Base-by-base conservation (phyloP, 768 basidiomycete genomes). In the Gyrodon lividus region DNA sequence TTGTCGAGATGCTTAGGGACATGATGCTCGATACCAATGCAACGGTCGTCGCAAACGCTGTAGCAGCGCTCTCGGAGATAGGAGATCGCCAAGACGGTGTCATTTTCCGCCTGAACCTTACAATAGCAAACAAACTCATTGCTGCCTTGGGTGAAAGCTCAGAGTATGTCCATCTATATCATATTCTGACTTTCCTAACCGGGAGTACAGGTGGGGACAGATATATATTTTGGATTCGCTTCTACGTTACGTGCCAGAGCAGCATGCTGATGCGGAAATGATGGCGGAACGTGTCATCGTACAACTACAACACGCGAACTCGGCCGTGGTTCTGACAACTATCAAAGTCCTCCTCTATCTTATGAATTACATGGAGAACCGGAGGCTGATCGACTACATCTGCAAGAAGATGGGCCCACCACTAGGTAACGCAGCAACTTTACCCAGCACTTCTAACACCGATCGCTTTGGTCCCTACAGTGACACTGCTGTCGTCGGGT, bases 371-470 rank as follows among this genome's bases (percentile, higher is more conserved):
- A 98, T 98, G 90, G 89, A 92, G 55, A 87, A 90, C 66, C 82
- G 89, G 51, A 80, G 77, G 37, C 72, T 92, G 43, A 89, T 97
- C 43, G 90, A 97, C 52, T 80, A 86, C 58, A 87, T 97, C 59
- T 97, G 97, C 72, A 86, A 89, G 70, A 98, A 98, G 75, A 96
- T 99, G 91, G 94, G 94, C 0, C 96, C 97, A 12, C 97, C 97
- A 20, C 72, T 99, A 69, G 96, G 96, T 95, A 60, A 46, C 34
- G 34, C 28, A 5, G 4, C 30, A 30, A 20, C 38, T 47, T 34
- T 31, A 38, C 50, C 23, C 12, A 24, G 0, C 3, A 28, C 46
- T 38, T 28, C 44, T 23, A 42, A 30, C 34, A 43, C 44, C 54
- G 22, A 55, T 40, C 20, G n/a, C 50, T 45, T 13, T 42, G 49